These are phyloP conservation scores for Solanum clarkiae DNA, from an alignment of 257 asterid genomes.

Conservation along the genomic window DNA sequence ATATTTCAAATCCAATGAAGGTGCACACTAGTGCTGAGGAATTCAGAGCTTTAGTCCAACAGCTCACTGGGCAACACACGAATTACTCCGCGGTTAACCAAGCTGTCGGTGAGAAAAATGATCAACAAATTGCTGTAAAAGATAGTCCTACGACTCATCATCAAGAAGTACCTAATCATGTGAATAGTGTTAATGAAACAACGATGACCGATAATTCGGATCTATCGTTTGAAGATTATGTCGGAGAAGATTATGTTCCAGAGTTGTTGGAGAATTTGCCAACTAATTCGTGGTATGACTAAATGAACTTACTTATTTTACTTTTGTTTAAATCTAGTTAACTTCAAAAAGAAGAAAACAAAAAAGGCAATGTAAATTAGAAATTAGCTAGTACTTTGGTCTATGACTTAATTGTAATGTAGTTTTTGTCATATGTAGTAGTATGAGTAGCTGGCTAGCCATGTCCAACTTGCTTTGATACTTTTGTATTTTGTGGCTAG, in stretches of 20 bases:
- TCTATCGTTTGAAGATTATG: conserved; percentile 1
- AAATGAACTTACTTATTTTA: neutral
- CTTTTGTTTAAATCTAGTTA: neutral
- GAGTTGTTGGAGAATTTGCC: neutral
- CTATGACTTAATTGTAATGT: neutral
- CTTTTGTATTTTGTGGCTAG: neutral
- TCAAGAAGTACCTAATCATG: neutral
- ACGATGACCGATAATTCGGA: neutral
- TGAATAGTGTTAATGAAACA: neutral
- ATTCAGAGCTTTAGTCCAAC: conserved; percentile 64
- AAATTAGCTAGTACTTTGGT: neutral
- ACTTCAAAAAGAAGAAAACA: neutral
- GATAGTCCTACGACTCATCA: neutral
- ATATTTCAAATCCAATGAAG: conserved; percentile 71
- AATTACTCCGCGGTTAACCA: neutral
- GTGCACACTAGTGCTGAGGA: conserved; percentile 49
- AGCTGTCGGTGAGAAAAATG: neutral
- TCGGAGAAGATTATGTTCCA: neutral
- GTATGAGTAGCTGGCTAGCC: neutral
- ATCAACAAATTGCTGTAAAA: neutral
- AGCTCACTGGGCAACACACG: conserved; percentile 67
- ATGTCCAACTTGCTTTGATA: neutral
- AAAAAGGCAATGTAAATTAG: neutral
- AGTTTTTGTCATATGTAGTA: neutral
- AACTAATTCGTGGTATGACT: conserved; percentile 1